phyloP scores from a whole-genome alignment of 192 early-diverging fungal genomes.

The Jimgerdemannia flammicorona region DNA sequence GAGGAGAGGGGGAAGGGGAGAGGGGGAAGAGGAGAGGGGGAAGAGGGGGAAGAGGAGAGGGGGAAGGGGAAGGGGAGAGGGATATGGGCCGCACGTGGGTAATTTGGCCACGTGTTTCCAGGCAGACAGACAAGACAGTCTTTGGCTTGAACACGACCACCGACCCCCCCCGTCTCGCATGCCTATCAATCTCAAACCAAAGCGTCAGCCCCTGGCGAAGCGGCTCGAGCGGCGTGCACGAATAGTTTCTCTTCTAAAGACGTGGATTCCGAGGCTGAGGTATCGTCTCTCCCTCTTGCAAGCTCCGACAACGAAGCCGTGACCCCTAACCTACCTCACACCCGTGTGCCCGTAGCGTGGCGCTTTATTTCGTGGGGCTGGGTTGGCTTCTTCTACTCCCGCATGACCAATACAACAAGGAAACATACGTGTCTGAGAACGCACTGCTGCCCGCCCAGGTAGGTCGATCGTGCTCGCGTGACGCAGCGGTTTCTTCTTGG shows the following conservation, averaged over 20 bases:
- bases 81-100: too few relatives aligned
- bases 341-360: conserved; percentile 35
- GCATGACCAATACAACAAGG: conserved; percentile 53
- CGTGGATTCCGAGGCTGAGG: background rate
- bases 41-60: too few relatives aligned
- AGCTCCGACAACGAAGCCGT: background rate
- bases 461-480: background rate
- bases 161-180: background rate
- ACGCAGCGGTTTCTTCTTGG: background rate
- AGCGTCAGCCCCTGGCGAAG: background rate
- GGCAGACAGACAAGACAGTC: too few relatives aligned
- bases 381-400: conserved; percentile 66
- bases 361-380: conserved; percentile 54
- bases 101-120: too few relatives aligned
- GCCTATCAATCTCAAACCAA: too few relatives aligned
- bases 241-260: background rate
- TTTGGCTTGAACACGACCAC: too few relatives aligned
- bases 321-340: background rate
- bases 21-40: too few relatives aligned
- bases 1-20: too few relatives aligned
- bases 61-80: too few relatives aligned
- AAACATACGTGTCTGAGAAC: conserved; percentile 74
- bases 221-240: background rate
- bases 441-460: conserved; percentile 73
- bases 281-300: background rate